Conservation (phyloP, 2,329 filamentous ascomycete species). For the Cercospora nicotianae region DNA sequence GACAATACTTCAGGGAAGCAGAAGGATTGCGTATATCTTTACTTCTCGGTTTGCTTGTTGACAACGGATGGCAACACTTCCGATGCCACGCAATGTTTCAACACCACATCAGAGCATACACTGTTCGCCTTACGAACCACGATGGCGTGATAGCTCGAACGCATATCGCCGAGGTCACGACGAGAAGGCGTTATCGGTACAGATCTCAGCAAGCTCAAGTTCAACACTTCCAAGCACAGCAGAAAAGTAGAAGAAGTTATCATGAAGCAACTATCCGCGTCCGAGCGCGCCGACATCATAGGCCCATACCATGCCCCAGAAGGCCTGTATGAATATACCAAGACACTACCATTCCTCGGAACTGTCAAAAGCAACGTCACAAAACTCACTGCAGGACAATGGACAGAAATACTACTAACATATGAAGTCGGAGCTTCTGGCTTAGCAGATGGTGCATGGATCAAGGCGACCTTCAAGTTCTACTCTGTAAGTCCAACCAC, state of each 20-base stretch:
- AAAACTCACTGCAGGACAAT: slow-evolving; percentile 9
- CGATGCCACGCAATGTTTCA: not conserved
- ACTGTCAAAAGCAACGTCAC: slow-evolving; percentile 6
- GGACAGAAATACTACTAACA: slow-evolving; percentile 11
- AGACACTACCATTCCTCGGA: slow-evolving; percentile 11
- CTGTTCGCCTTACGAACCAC: not conserved
- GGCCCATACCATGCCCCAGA: slow-evolving; percentile 12
- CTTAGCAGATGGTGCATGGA: too few species aligned
- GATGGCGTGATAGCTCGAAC: not conserved
- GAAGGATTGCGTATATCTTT: not conserved
- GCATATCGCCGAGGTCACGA: not conserved
- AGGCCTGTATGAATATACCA: slow-evolving; percentile 11
- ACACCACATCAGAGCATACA: not conserved
- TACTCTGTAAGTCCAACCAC: not conserved
- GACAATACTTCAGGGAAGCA: not conserved
- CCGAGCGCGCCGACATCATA: not conserved
- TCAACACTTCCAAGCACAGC: not conserved
- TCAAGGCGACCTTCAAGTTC: not conserved
- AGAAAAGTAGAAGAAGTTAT: not conserved
- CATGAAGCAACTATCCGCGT: not conserved
- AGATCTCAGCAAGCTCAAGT: not conserved
- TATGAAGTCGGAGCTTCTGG: not conserved
- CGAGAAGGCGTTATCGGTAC: not conserved
- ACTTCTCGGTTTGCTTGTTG: not conserved
- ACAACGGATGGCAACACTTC: not conserved